Base-by-base conservation (phyloP, 2,329 filamentous ascomycete species). In the Ceratocystis harringtonii region DNA sequence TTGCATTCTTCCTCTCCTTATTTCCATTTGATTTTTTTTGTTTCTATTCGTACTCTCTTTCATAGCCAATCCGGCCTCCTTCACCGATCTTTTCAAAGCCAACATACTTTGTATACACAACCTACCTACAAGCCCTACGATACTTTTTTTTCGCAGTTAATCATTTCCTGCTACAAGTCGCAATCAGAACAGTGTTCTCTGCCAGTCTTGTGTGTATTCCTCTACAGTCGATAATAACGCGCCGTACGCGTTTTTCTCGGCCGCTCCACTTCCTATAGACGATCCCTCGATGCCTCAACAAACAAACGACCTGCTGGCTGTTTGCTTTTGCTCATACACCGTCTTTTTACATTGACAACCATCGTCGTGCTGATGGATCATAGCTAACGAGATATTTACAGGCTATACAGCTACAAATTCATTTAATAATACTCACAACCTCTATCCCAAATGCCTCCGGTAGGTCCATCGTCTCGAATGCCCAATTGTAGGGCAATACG, bases 391-490 rank as follows among this genome's bases (percentile, higher is more conserved):
- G 17, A 10, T 4, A 5, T 58, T 17, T 5, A 19, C 12, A 58
- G 55, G 15, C 55, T 30, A 30, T 32, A 58, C 19, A 22, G 44
- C 32, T 63, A 25, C 62, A 68, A 58, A 65, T 68, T 52, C 43
- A 44, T 64, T 30, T 52, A 61, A 66, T 63, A 50, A 60, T 55
- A 62, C 41, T 30, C 22, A 61, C 58, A 61, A 61, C 28, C 67
- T 68, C 41, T 28, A 57, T 60, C 67, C 68, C 74, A 72, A 52
- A 76, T 76, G 74, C 74, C 75, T 72, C 72, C 73, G 65, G 75
- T 76, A 75, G 74, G 75, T 74, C 68, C 44, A 15, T 15, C 48
- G 5, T 15, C 48, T 48, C n/a, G 45, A n/a, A n/a, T 48, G 2
- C 3, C 19, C 19, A 7, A 48, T 5, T 7, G 1, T 3, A 48